A percentile compares a stretch with the other conserved stretches of the same genome.
phyloP scores from a whole-genome alignment of 176 grass and related monocot species.

The bread wheat (Triticum aestivum) region DNA sequence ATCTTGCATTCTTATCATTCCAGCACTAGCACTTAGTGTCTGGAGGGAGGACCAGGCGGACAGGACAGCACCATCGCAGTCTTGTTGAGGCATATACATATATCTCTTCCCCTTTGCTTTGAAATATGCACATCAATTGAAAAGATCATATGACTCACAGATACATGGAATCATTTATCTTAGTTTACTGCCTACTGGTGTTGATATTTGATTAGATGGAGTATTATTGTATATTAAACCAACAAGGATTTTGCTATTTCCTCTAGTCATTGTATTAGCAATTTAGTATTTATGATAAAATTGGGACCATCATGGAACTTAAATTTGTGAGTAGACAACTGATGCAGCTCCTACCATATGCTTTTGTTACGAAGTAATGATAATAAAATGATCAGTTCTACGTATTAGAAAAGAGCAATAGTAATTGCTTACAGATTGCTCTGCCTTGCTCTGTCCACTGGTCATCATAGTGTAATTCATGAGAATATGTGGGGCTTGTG shows the following conservation, averaged over 20 bases:
- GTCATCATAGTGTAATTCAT: background rate
- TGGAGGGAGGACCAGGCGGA: background rate
- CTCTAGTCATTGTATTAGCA: background rate
- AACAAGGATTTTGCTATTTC: background rate
- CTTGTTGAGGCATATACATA: conserved; percentile 10
- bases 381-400: background rate
- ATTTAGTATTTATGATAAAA: too few relatives aligned
- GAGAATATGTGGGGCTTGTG: background rate
- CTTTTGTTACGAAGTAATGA: background rate
- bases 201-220: background rate
- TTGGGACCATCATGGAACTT: background rate
- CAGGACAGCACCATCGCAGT: background rate
- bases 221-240: background rate
- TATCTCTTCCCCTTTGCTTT: background rate
- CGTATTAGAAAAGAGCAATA: background rate
- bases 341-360: background rate
- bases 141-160: too few relatives aligned
- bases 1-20: background rate
- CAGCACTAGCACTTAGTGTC: background rate
- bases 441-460: background rate
- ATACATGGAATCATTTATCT: background rate
- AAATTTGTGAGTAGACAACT: background rate
- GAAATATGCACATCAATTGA: background rate
- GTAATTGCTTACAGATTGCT: background rate
- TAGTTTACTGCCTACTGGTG: background rate